Evolutionary conservation across 768 basidiomycete genomes (phyloP).

Genomic region (Russula olivacea): DNA sequence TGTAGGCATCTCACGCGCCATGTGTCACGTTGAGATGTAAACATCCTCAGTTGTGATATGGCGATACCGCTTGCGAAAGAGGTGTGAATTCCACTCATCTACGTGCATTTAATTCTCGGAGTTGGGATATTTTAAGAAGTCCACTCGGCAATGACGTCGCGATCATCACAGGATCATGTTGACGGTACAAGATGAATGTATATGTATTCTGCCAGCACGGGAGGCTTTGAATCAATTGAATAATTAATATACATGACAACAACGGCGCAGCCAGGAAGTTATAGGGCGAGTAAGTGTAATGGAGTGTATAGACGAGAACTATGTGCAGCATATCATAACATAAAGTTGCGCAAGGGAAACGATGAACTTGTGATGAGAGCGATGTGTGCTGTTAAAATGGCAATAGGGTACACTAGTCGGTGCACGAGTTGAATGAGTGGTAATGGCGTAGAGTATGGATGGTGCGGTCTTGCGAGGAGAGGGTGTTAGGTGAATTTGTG

Average conservation of each 20-base stretch:
- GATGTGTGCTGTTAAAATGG: slow-evolving; percentile 17
- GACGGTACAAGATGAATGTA: slow-evolving; percentile 12
- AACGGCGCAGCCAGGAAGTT: slow-evolving; percentile 16
- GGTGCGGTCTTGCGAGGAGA: slow-evolving; percentile 1
- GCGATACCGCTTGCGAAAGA: slow-evolving; percentile 3
- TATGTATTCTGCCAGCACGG: slow-evolving; percentile 17
- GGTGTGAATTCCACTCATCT: neutral
- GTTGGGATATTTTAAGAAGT: neutral
- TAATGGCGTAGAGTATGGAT: slow-evolving; percentile 11
- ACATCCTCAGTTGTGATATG: neutral
- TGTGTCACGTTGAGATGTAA: neutral
- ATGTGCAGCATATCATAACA: slow-evolving; percentile 25
- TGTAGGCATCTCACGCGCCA: slow-evolving; percentile 2
- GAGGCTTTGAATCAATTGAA: slow-evolving; percentile 6
- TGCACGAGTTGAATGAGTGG: slow-evolving; percentile 13
- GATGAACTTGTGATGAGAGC: slow-evolving; percentile 13
- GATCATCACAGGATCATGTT: neutral
- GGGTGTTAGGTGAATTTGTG: neutral
- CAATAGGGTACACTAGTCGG: slow-evolving; percentile 19
- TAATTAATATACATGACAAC: slow-evolving; percentile 24
- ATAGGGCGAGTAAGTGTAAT: slow-evolving; percentile 22
- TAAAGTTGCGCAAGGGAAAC: slow-evolving; percentile 15
- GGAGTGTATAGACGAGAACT: slow-evolving; percentile 20
- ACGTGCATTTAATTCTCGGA: neutral
- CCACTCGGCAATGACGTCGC: slow-evolving; percentile 4